Base-by-base conservation (phyloP, 2,329 filamentous ascomycete genomes). In the Alternaria postmessia region DNA sequence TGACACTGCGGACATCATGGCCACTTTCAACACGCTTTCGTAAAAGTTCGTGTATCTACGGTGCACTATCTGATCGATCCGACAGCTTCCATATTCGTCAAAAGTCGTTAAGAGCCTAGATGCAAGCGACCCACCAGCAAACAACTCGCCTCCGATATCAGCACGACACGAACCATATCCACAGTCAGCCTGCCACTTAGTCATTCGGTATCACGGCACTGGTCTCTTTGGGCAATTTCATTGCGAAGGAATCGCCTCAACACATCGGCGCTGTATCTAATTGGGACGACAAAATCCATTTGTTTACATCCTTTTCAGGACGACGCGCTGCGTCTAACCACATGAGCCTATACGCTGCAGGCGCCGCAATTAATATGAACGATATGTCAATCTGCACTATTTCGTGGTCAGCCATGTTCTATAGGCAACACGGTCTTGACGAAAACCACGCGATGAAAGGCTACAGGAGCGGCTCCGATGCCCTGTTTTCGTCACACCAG, bases 281-380 rank as follows among this genome's bases (percentile, higher is more conserved):
- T 26, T 36, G 34, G 47, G n/a, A 36, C 41, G 28, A 34, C 18
- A 30, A 41, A 30, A 46, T 20, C 26, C 43, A 34, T 34, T 54
- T 44, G 51, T 54, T 54, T 46, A 54, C 41, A 36, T 46, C 41
- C 51, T 18, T 16, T 18, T 32, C 18, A 46, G 36, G 43, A 44
- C 46, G 30, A 49, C 30, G 32, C 46, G 46, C 20, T 26, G 46
- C 46, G 46, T 38, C 46, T 49, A 22, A n/a, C 20, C 30, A 49
- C 30, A 26, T 49, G 32, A 36, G 11, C 24, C 41, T 48, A 41
- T 57, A 32, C 41, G 58, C 54, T 47, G 42, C 59, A 56, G 42
- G 48, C 52, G 51, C 60, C 51, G 48, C 48, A 49, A 56, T 51
- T n/a, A 26, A 51, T 51, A 26, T 24, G 24, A 16, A 18, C 36